Conservation (phyloP, 495 filamentous ascomycete genomes). For the Penicillium odoratum region DNA sequence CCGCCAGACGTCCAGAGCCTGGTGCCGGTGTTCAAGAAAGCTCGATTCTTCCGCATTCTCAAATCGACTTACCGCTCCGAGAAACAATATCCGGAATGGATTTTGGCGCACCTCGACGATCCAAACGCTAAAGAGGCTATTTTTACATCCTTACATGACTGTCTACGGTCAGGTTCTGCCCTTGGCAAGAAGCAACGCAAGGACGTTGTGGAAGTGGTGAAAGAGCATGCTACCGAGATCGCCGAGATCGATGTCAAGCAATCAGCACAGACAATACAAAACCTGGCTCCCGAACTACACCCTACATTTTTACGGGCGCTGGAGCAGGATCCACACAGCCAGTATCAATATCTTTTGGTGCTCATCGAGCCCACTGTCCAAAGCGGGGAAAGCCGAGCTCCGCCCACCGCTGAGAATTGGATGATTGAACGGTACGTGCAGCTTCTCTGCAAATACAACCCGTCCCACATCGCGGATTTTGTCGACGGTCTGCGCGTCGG, state of each 20-base stretch:
- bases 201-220: slow-evolving; percentile 72
- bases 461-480: slow-evolving; percentile 80
- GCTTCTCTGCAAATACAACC: slow-evolving; percentile 83
- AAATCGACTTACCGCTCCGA: slow-evolving; percentile 85
- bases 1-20: slow-evolving; percentile 76
- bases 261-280: slow-evolving; percentile 69
- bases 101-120: slow-evolving; percentile 86
- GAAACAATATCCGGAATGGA: slow-evolving; percentile 73
- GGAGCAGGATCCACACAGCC: slow-evolving; percentile 58
- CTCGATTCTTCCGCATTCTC: slow-evolving; percentile 88
- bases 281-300: slow-evolving; percentile 70
- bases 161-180: slow-evolving; percentile 67
- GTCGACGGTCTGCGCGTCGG: slow-evolving; percentile 75
- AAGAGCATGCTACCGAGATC: slow-evolving; percentile 65
- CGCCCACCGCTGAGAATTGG: slow-evolving; percentile 35
- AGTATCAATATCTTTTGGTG: slow-evolving; percentile 76
- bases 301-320: slow-evolving; percentile 64
- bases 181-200: slow-evolving; percentile 72
- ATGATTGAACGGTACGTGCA: slow-evolving; percentile 87
- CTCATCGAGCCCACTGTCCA: slow-evolving; percentile 68
- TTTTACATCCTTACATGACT: slow-evolving; percentile 81
- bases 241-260: slow-evolving; percentile 65
- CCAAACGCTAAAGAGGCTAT: slow-evolving; percentile 67
- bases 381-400: slow-evolving; percentile 33
- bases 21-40: slow-evolving; percentile 74